Conservation (phyloP, 306 rosid genomes). For the Argentina anserina region DNA sequence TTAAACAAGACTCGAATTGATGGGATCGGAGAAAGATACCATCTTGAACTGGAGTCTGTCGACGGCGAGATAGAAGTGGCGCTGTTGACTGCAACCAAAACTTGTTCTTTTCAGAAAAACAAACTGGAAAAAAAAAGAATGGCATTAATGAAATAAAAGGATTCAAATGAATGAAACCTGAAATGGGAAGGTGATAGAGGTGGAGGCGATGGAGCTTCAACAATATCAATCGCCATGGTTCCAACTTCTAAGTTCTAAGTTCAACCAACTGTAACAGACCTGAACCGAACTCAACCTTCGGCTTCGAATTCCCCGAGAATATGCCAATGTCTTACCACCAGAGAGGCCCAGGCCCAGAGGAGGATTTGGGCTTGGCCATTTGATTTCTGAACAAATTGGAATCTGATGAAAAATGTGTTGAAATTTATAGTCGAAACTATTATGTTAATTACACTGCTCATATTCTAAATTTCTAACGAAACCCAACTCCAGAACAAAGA, state of each 20-base stretch:
- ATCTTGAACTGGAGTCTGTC: slow-evolving; percentile 78
- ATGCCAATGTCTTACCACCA: not conserved
- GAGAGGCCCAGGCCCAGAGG: not conserved
- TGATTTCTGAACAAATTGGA: no score
- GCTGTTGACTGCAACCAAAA: slow-evolving; percentile 45
- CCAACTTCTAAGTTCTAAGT: not conserved
- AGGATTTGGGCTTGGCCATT: not conserved
- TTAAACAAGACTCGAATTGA: not conserved
- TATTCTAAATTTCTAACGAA: no score
- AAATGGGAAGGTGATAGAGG: slow-evolving; percentile 32
- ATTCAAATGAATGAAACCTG: slow-evolving; percentile 17
- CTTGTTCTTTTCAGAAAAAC: no score
- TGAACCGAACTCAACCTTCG: not conserved
- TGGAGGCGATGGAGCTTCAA: slow-evolving; percentile 42
- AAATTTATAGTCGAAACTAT: no score
- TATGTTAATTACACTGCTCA: no score
- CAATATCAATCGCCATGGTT: slow-evolving; percentile 45
- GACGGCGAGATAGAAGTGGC: slow-evolving; percentile 83
- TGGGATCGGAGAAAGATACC: slow-evolving; percentile 31
- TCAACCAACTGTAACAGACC: no score
- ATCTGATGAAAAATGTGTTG: no score
- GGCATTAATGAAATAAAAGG: not conserved
- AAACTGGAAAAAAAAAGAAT: not conserved
- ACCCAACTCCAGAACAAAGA: no score
- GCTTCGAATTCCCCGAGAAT: not conserved